Evolutionary conservation across 2,329 filamentous ascomycete genomes (phyloP).

Genomic region (Tetracladium maxilliforme): DNA sequence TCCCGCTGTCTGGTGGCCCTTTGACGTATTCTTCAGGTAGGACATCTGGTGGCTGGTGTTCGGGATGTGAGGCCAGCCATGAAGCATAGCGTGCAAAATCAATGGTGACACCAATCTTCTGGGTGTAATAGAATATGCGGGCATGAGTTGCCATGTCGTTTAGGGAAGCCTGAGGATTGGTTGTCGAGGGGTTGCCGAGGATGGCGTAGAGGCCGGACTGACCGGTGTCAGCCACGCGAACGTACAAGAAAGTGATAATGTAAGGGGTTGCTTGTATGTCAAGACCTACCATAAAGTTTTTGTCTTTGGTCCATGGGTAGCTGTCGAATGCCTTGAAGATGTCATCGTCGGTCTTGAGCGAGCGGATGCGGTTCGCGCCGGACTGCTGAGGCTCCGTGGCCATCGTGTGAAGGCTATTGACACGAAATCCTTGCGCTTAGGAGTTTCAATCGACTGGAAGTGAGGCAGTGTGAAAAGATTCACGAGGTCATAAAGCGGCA

Average conservation of each 20-base stretch:
- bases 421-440: too few relatives aligned
- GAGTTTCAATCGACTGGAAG: too few relatives aligned
- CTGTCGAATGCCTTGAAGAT: constrained; percentile 46
- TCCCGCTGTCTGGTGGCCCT: constrained; percentile 2
- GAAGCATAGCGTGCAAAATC: constrained; percentile 53
- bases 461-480: too few relatives aligned
- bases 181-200: constrained; percentile 39
- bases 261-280: not conserved
- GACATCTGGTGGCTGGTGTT: constrained; percentile 5
- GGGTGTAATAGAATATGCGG: constrained; percentile 54
- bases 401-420: too few relatives aligned
- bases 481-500: constrained; percentile 1
- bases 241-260: not conserved
- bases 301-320: constrained; percentile 55
- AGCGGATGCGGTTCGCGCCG: constrained; percentile 22
- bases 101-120: constrained; percentile 31
- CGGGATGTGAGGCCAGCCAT: constrained; percentile 33
- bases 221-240: constrained; percentile 1
- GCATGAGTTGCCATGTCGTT: too few relatives aligned
- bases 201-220: constrained; percentile 49
- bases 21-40: constrained; percentile 3
- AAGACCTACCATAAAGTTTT: constrained; percentile 44
- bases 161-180: constrained; percentile 35
- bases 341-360: constrained; percentile 20
- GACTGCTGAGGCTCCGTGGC: too few relatives aligned